phyloP scores from a whole-genome alignment of 441 rosid species.

The Biscutella laevigata region DNA sequence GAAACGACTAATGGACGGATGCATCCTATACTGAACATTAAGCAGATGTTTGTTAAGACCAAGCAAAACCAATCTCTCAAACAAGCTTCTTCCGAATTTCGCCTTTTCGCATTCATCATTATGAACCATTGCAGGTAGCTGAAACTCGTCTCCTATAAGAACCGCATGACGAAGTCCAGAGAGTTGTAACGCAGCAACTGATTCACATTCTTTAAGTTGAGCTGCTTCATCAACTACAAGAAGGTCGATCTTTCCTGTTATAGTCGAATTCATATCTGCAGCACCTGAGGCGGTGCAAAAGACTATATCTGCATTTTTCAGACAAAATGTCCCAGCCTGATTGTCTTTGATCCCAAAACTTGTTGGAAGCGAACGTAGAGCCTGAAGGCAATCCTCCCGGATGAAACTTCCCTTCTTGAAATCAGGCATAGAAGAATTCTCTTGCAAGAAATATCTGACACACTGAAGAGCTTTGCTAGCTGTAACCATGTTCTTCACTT shows the following conservation, averaged over 20 bases:
- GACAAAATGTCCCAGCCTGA: constrained; percentile 14
- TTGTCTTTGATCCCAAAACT: not conserved
- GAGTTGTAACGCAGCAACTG: constrained; percentile 21
- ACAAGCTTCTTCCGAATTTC: constrained; percentile 36
- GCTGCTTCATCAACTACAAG: constrained; percentile 45
- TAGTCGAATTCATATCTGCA: not conserved
- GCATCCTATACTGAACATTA: constrained; percentile 20
- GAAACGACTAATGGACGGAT: constrained; percentile 39
- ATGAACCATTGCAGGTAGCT: constrained; percentile 34
- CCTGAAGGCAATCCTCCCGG: not conserved
- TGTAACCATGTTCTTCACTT: not conserved
- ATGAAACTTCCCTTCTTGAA: not conserved
- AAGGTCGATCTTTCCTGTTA: constrained; percentile 11
- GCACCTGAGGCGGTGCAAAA: constrained; percentile 37
- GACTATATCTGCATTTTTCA: constrained; percentile 27
- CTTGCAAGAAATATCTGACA: not conserved
- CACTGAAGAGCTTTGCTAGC: not conserved
- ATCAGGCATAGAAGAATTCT: not conserved
- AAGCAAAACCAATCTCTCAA: constrained; percentile 33
- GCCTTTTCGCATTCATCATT: constrained; percentile 25
- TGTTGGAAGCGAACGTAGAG: constrained; percentile 11
- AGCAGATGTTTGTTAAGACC: constrained; percentile 27
- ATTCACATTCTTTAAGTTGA: not conserved
- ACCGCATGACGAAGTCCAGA: constrained; percentile 29
- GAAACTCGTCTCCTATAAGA: constrained; percentile 37